Percentiles rank a stretch among this genome's conserved stretches.
These are phyloP conservation scores for Clonostachys solani DNA, from an alignment of 2,329 filamentous ascomycete genomes.

Conservation along the genomic window DNA sequence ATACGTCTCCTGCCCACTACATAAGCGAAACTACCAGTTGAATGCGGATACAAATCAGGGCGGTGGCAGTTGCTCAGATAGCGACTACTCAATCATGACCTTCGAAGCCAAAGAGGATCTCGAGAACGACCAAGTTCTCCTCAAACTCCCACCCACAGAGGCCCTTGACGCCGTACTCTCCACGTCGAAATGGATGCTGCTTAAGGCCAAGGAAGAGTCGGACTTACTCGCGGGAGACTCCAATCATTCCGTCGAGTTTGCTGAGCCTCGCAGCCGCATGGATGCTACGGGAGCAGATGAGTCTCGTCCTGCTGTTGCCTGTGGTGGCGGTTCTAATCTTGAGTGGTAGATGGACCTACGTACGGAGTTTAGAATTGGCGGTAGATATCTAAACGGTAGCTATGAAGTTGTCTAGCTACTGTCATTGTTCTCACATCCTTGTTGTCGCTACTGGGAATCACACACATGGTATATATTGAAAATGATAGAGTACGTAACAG, in stretches of 20 bases:
- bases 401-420: too few species aligned
- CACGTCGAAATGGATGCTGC: slow-evolving; percentile 66
- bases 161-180: slow-evolving; percentile 78
- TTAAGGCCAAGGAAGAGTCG: background rate
- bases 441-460: too few species aligned
- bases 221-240: background rate
- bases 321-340: too few species aligned
- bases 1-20: slow-evolving; percentile 85
- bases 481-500: too few species aligned
- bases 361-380: too few species aligned
- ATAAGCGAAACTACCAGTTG: slow-evolving; percentile 87
- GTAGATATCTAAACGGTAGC: too few species aligned
- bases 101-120: slow-evolving; percentile 77
- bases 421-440: too few species aligned
- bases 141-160: slow-evolving; percentile 74
- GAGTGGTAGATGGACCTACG: too few species aligned
- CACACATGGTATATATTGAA: too few species aligned
- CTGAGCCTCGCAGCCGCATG: background rate
- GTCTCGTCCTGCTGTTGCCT: too few species aligned
- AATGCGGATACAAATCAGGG: background rate
- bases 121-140: slow-evolving; percentile 72
- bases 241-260: background rate
- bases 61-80: slow-evolving; percentile 35
- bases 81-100: slow-evolving; percentile 74
- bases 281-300: too few species aligned